These are phyloP conservation scores for Coccinonectria pachysandricola DNA, from an alignment of 2,329 filamentous ascomycete species.

Conservation along the genomic window DNA sequence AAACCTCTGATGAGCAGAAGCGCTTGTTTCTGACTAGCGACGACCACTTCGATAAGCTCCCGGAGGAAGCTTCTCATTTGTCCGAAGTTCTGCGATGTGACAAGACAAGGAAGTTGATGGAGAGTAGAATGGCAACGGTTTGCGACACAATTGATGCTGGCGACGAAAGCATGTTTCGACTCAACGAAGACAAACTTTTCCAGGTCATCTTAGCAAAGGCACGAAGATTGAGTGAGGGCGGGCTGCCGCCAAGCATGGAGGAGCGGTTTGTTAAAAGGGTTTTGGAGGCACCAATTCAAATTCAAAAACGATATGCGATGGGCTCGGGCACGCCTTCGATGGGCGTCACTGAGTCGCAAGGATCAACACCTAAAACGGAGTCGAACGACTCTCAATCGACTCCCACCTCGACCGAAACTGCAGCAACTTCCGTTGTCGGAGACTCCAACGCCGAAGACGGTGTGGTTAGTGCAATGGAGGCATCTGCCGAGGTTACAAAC, in stretches of 20 bases:
- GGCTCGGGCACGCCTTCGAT: slow-evolving; percentile 5
- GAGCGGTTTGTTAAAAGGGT: slow-evolving; percentile 69
- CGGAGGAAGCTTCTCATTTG: slow-evolving; percentile 45
- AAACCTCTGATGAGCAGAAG: slow-evolving; percentile 38
- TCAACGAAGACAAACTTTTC: slow-evolving; percentile 63
- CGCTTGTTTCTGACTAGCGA: slow-evolving; percentile 59
- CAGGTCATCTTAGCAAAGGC: slow-evolving; percentile 61
- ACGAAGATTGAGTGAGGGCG: slow-evolving; percentile 49
- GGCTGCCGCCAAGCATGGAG: slow-evolving; percentile 72
- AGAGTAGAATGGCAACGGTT: slow-evolving; percentile 55
- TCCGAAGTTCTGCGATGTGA: slow-evolving; percentile 42
- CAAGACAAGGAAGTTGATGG: slow-evolving; percentile 41
- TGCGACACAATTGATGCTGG: slow-evolving; percentile 79
- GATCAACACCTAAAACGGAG: slow-evolving; percentile 14
- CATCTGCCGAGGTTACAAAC: slow-evolving; percentile 37
- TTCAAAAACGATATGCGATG: slow-evolving; percentile 48
- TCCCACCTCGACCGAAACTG: slow-evolving; percentile 27
- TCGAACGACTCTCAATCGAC: slow-evolving; percentile 34
- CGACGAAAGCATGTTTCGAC: slow-evolving; percentile 74
- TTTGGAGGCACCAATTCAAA: slow-evolving; percentile 66
- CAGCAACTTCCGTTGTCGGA: slow-evolving; percentile 33
- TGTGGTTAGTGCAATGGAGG: slow-evolving; percentile 32
- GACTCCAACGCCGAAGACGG: slow-evolving; percentile 22
- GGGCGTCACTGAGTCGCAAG: slow-evolving; percentile 10
- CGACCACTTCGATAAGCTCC: slow-evolving; percentile 59